These are phyloP conservation scores for Phytomonas sp. DNA, from an alignment of 208 protist genomes.

Conservation along the genomic window DNA sequence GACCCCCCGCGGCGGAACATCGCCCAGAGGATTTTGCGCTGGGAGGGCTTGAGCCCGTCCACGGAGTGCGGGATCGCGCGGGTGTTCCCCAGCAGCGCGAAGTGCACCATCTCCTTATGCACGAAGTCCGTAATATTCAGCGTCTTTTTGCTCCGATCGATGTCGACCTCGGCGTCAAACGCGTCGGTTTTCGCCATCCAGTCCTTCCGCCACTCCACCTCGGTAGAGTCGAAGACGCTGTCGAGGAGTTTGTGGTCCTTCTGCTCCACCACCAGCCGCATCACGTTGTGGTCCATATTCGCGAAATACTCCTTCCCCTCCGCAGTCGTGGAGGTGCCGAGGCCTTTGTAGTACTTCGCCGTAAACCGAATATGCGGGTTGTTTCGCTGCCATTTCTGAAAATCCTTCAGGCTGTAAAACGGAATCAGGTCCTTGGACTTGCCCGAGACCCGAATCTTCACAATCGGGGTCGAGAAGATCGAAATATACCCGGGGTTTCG, in stretches of 20 bases:
- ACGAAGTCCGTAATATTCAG: conserved; percentile 95
- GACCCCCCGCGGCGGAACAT: conserved; percentile 86
- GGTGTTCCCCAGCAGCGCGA: conserved; percentile 90
- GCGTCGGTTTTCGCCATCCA: conserved; percentile 95
- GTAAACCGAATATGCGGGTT: conserved; percentile 56
- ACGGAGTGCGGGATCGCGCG: conserved; percentile 87
- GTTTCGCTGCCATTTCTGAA: conserved; percentile 90
- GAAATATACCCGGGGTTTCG: conserved; percentile 81
- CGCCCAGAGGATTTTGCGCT: conserved; percentile 99
- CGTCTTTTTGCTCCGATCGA: conserved; percentile 79
- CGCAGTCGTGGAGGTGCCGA: conserved; percentile 93
- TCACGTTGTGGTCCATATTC: conserved; percentile 93
- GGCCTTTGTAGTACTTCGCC: conserved; percentile 99
- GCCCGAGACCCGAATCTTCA: conserved; percentile 93
- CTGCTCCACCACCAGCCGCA: conserved; percentile 82
- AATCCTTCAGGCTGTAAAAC: conserved; percentile 99
- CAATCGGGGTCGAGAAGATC: conserved; percentile 99
- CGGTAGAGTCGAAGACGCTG: conserved; percentile 97
- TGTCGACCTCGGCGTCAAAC: conserved; percentile 78
- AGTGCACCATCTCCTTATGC: conserved; percentile 99
- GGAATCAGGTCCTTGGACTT: conserved; percentile 48
- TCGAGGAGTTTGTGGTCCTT: conserved; percentile 93
- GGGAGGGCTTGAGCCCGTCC: conserved; percentile 99
- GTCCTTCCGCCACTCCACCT: conserved; percentile 96
- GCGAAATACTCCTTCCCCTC: conserved; percentile 99